phyloP scores from a whole-genome alignment of 2,329 filamentous ascomycete genomes.

The Arthrobotrys musiformis region DNA sequence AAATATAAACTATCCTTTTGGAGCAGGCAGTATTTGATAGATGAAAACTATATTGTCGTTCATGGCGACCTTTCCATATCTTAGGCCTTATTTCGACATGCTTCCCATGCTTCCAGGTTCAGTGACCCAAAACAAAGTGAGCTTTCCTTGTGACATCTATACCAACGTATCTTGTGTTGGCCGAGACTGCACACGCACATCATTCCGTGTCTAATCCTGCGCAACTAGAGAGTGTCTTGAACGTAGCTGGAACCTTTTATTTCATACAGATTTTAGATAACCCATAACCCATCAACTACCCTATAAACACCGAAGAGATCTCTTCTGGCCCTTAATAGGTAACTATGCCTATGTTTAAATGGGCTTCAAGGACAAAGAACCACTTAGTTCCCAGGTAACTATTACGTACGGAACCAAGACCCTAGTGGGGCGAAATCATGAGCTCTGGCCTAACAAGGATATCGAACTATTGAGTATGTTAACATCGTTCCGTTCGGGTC shows the following conservation, averaged over 20 bases:
- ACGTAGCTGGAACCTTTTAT: too few relatives aligned
- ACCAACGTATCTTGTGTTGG: too few relatives aligned
- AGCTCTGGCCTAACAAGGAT: constrained; percentile 88
- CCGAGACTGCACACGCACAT: too few relatives aligned
- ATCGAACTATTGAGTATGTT: constrained; percentile 71
- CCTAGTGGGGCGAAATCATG: constrained; percentile 81
- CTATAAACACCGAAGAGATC: not conserved
- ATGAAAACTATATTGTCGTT: too few relatives aligned
- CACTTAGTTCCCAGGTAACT: not conserved
- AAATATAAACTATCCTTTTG: not conserved
- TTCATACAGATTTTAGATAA: too few relatives aligned
- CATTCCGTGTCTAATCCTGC: too few relatives aligned
- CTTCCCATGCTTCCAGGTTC: too few relatives aligned
- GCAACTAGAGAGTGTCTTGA: too few relatives aligned
- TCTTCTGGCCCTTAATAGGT: too few relatives aligned
- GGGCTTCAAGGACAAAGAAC: not conserved
- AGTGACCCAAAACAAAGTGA: too few relatives aligned
- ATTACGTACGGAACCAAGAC: not conserved
- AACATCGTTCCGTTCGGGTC: not conserved
- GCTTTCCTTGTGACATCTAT: too few relatives aligned
- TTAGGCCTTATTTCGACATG: not conserved
- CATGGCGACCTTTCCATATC: not conserved
- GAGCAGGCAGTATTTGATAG: not conserved
- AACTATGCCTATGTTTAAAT: not conserved
- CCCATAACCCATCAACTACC: not conserved